Percentiles rank a stretch among this genome's conserved stretches.
Evolutionary conservation across 1,284 basidiomycete species (phyloP).

Genomic region (Grifola frondosa): DNA sequence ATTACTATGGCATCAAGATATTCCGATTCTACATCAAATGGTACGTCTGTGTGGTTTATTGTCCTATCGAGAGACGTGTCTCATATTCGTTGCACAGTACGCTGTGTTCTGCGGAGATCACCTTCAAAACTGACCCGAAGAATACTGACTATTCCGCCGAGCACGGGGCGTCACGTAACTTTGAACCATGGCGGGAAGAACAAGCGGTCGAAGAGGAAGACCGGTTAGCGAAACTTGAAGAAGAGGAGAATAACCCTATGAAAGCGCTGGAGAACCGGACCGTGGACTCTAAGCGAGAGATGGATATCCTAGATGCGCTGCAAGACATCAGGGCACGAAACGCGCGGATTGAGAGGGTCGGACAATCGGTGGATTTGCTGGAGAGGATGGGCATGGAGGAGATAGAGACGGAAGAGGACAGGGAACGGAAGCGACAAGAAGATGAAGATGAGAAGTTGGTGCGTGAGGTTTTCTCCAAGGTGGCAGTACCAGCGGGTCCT

Average conservation of each 20-base stretch:
- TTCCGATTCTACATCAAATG: slow-evolving; percentile 86
- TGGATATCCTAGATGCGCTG: slow-evolving; percentile 96
- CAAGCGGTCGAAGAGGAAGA: slow-evolving; percentile 73
- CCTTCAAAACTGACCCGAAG: slow-evolving; percentile 99
- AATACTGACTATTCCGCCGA: slow-evolving; percentile 93
- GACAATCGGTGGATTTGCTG: slow-evolving; percentile 62
- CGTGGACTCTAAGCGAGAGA: slow-evolving; percentile 91
- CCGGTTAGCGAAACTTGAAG: slow-evolving; percentile 74
- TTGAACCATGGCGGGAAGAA: slow-evolving; percentile 90
- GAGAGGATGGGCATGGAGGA: slow-evolving; percentile 60
- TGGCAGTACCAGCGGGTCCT: slow-evolving; percentile 43
- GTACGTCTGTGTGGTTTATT: slow-evolving; percentile 36
- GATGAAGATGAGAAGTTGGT: slow-evolving; percentile 93
- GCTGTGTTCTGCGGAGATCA: slow-evolving; percentile 95
- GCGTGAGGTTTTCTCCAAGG: slow-evolving; percentile 81
- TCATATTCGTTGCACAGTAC: slow-evolving; percentile 50
- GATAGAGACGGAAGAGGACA: slow-evolving; percentile 69
- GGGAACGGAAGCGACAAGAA: slow-evolving; percentile 64
- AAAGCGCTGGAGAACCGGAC: slow-evolving; percentile 92
- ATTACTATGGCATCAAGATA: slow-evolving; percentile 98
- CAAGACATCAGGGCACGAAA: slow-evolving; percentile 94
- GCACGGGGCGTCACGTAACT: slow-evolving; percentile 92
- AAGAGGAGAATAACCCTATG: slow-evolving; percentile 96
- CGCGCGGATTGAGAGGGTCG: slow-evolving; percentile 84
- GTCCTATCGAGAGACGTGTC: not conserved